Percentiles rank a stretch among this genome's conserved stretches.
Conservation (phyloP, 176 grass and related monocot species). For the Saccharum spontaneum region DNA sequence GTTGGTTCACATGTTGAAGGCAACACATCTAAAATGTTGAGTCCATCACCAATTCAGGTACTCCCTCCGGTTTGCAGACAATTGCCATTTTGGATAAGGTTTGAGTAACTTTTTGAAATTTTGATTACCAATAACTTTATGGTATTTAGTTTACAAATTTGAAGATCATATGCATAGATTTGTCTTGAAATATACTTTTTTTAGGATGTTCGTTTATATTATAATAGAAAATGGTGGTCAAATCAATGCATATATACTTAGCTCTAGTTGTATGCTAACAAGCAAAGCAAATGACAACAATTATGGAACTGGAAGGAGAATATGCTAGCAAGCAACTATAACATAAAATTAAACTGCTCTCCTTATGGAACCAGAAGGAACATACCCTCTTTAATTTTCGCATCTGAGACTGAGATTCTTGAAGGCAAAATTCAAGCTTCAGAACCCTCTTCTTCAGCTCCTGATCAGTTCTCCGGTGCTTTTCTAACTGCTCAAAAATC, state of each 20-base stretch:
- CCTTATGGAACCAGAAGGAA: not conserved
- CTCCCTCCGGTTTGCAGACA: not conserved
- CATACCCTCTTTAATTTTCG: constrained; percentile 84
- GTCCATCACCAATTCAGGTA: not conserved
- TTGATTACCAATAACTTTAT: not conserved
- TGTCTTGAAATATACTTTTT: not conserved
- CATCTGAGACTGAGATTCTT: constrained; percentile 89
- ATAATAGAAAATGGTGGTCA: not conserved
- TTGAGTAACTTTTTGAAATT: not conserved
- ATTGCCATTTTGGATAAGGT: not conserved
- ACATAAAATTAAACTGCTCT: not conserved
- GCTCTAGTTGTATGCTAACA: not conserved
- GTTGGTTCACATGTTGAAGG: constrained; percentile 16
- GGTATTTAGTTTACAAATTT: not conserved
- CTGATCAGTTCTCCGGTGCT: constrained; percentile 71
- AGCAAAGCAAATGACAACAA: not conserved
- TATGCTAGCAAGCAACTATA: not conserved
- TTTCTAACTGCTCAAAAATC: constrained; percentile 65
- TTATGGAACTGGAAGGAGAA: not conserved
- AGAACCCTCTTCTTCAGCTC: constrained; percentile 90
- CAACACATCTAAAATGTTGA: constrained; percentile 25
- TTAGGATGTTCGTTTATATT: not conserved
- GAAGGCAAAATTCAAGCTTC: constrained; percentile 97
- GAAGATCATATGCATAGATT: not conserved
- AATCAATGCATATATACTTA: not conserved